Percentiles rank a stretch among this genome's conserved stretches.
phyloP scores from a whole-genome alignment of 257 asterid genomes.

The Hygrophila difformis region DNA sequence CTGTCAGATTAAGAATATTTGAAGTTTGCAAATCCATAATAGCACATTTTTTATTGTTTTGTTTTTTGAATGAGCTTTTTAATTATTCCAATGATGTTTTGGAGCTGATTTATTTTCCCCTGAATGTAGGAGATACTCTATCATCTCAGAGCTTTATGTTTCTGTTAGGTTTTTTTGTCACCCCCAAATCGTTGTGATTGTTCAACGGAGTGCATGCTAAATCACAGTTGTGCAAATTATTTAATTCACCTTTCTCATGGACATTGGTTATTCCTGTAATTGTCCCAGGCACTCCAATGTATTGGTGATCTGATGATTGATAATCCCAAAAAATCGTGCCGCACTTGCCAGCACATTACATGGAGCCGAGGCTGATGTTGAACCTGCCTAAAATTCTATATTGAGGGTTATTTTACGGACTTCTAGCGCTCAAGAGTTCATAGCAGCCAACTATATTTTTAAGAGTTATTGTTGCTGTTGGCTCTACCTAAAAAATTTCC shows the following conservation, averaged over 20 bases:
- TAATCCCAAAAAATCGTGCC: conserved; percentile 74
- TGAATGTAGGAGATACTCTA: neutral
- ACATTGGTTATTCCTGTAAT: conserved; percentile 12
- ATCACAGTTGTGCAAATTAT: neutral
- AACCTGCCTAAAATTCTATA: conserved; percentile 78
- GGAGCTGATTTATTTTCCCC: conserved; percentile 3
- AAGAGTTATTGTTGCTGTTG: conserved; percentile 80
- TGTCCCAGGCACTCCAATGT: conserved; percentile 78
- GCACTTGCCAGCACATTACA: conserved; percentile 70
- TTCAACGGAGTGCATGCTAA: neutral
- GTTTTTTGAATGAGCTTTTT: neutral
- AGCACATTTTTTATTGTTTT: too few species aligned
- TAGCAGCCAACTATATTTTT: conserved; percentile 79
- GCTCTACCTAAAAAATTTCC: too few species aligned
- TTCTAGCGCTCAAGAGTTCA: conserved; percentile 75
- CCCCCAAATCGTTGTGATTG: too few species aligned
- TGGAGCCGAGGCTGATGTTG: conserved; percentile 81
- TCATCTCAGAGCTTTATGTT: too few species aligned
- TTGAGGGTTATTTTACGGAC: conserved; percentile 72
- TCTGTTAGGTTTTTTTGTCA: too few species aligned
- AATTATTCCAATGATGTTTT: neutral
- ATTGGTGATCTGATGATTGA: conserved; percentile 63
- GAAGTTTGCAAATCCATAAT: too few species aligned
- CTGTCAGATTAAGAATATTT: too few species aligned
- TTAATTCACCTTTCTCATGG: conserved; percentile 7